Evolutionary conservation across 2,329 filamentous ascomycete genomes (phyloP).

Genomic region (Pseudocercospora vitis): DNA sequence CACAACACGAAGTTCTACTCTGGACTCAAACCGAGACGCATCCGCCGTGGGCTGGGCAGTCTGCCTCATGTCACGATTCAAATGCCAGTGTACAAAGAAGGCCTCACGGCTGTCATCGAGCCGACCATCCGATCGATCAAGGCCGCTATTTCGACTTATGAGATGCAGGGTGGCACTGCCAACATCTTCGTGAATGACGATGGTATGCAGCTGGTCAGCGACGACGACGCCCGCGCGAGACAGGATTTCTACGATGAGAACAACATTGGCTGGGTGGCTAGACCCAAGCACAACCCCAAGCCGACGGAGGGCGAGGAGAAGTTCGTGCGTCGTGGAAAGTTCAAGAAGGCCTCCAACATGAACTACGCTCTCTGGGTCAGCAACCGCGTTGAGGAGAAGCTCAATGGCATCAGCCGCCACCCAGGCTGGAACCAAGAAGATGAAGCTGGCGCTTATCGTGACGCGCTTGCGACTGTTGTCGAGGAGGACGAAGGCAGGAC

Average conservation of each 20-base stretch:
- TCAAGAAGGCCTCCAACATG: constrained; percentile 75
- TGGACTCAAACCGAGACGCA: constrained; percentile 42
- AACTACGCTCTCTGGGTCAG: constrained; percentile 66
- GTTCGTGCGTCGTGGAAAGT: constrained; percentile 61
- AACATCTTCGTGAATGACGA: constrained; percentile 70
- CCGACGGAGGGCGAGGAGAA: constrained; percentile 50
- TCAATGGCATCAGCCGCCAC: constrained; percentile 57
- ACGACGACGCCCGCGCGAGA: constrained; percentile 45
- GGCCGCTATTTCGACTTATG: constrained; percentile 52
- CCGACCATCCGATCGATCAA: constrained; percentile 43
- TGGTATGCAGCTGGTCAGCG: constrained; percentile 62
- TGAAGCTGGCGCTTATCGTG: constrained; percentile 65
- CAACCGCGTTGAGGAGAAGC: constrained; percentile 68
- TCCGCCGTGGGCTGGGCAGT: constrained; percentile 37
- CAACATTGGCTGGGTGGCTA: constrained; percentile 52
- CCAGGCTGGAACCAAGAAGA: constrained; percentile 67
- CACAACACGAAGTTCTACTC: constrained; percentile 51
- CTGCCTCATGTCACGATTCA: constrained; percentile 58
- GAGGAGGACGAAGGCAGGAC: constrained; percentile 65
- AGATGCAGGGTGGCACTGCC: constrained; percentile 61
- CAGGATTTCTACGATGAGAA: constrained; percentile 53
- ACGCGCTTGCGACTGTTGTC: constrained; percentile 64
- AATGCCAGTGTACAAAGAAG: constrained; percentile 46
- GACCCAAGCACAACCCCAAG: constrained; percentile 53
- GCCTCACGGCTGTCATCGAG: constrained; percentile 42